phyloP scores from a whole-genome alignment of 345 rosid species.

The Sisymbrium irio region DNA sequence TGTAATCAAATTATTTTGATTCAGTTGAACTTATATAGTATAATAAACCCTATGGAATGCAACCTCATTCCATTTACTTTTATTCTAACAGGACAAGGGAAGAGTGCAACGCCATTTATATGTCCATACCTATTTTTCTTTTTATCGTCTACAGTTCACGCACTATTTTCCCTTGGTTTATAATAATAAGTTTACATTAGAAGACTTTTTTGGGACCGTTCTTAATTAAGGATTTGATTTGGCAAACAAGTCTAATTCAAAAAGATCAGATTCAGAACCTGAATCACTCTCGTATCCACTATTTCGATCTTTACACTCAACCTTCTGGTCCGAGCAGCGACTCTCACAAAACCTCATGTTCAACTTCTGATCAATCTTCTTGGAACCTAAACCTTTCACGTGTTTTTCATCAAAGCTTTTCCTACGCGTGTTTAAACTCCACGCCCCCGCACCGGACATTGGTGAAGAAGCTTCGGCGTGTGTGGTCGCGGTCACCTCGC shows the following conservation, averaged over 20 bases:
- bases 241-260: conserved; percentile 56
- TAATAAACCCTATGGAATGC: too few species aligned
- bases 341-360: conserved; percentile 6
- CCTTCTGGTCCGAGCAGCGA: conserved; percentile 29
- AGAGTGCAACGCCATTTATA: background rate
- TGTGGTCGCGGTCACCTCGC: conserved; percentile 42
- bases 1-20: background rate
- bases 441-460: conserved; percentile 47
- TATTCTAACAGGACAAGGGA: background rate
- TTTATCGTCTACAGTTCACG: background rate
- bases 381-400: conserved; percentile 22
- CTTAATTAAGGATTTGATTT: conserved; percentile 17
- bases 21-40: too few species aligned
- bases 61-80: background rate
- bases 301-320: conserved; percentile 13
- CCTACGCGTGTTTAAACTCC: conserved; percentile 50
- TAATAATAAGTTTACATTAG: conserved; percentile 11
- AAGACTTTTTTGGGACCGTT: background rate
- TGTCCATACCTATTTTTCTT: background rate
- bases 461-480: conserved; percentile 47
- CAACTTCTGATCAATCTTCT: conserved; percentile 13
- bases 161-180: background rate
- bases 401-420: conserved; percentile 58
- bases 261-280: conserved; percentile 92
- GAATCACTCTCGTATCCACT: conserved; percentile 72